Evolutionary conservation across 2,329 filamentous ascomycete genomes (phyloP), one percentile per base, ranked within the genome.

Genomic region (Chaetomiaceae sp.): DNA sequence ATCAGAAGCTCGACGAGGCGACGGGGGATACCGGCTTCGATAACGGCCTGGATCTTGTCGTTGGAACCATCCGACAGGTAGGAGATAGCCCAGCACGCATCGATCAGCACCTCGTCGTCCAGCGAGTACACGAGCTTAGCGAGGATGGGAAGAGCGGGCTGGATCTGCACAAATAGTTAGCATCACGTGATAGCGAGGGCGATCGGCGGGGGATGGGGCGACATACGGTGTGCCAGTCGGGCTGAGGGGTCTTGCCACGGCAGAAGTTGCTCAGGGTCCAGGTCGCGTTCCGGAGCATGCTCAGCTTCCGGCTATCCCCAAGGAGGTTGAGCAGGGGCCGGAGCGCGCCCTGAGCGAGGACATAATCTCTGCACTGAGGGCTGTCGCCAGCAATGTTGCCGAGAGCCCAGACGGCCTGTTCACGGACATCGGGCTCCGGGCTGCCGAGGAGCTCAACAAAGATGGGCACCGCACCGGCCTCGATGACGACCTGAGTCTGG

Each of bases 181-280:
- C 55, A 63, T 61, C 33, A 54, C 46, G 51, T 52, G 41, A 51
- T 41, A 40, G 13, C 6, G 16, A 3, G 8, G 6, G 43, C 3
- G 30, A 45, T 25, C 27, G 33, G n/a, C 30, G 50, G 51, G 16
- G 21, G 33, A 30, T 21, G 35, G 30, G 33, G 39, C 5, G 38
- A 79, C 89, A 72, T 79, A 96, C 90, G 33, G 89, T 96, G 66
- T 84, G 83, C 93, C 93, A 99, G 68, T 99, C 93, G 41, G 93
- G 93, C 75, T 99, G 93, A 45, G 93, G 93, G 8, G 92, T 96
- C 82, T 99, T 99, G 73, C 93, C 93, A 78, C 93, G 89, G 77
- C 93, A 99, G 76, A 99, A 99, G 79, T 99, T 99, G 81, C 93
- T 97, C 51, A 99, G 77, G 39, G 93, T 99, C 93, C 93, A 99